Percentiles rank a stretch among this genome's conserved stretches.
Conservation (phyloP, 805 yeast species). For the Saturnispora kantuleensis region DNA sequence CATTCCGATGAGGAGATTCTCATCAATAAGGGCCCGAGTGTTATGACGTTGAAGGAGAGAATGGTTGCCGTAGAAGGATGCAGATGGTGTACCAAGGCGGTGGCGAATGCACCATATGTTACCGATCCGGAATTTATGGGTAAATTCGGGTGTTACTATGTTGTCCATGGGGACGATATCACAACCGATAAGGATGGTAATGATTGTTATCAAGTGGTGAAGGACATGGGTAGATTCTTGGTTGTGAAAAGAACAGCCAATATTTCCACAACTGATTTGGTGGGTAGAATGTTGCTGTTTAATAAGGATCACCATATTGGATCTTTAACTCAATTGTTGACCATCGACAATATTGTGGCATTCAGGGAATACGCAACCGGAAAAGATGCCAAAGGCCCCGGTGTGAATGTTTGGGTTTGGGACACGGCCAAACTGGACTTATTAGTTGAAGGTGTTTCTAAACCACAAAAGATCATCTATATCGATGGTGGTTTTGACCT, state of each 20-base stretch:
- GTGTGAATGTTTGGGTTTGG: slow-evolving; percentile 47
- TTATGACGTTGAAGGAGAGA: slow-evolving; percentile 76
- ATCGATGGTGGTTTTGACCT: slow-evolving; percentile 85
- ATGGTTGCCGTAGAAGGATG: slow-evolving; percentile 80
- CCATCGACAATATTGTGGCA: slow-evolving; percentile 30
- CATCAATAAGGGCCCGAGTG: slow-evolving; percentile 85
- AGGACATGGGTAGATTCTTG: slow-evolving; percentile 74
- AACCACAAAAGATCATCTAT: slow-evolving; percentile 30
- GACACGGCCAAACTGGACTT: slow-evolving; percentile 18
- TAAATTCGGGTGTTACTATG: slow-evolving; percentile 65
- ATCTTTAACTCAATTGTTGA: slow-evolving; percentile 20
- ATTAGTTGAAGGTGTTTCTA: slow-evolving; percentile 24
- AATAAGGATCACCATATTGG: slow-evolving; percentile 48
- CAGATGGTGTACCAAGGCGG: slow-evolving; percentile 71
- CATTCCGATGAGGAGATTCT: slow-evolving; percentile 85
- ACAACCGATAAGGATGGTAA: slow-evolving; percentile 94
- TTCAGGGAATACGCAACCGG: slow-evolving; percentile 53
- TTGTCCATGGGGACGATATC: slow-evolving; percentile 98
- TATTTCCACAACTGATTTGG: slow-evolving; percentile 90
- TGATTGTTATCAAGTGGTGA: slow-evolving; percentile 80
- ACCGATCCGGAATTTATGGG: slow-evolving; percentile 80
- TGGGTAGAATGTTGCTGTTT: slow-evolving; percentile 70
- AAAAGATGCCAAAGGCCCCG: slow-evolving; percentile 45
- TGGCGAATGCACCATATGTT: slow-evolving; percentile 84
- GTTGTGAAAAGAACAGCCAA: slow-evolving; percentile 93